Evolutionary conservation across 1,284 basidiomycete genomes (phyloP).

Genomic region (Cystobasidiaceae sp.): DNA sequence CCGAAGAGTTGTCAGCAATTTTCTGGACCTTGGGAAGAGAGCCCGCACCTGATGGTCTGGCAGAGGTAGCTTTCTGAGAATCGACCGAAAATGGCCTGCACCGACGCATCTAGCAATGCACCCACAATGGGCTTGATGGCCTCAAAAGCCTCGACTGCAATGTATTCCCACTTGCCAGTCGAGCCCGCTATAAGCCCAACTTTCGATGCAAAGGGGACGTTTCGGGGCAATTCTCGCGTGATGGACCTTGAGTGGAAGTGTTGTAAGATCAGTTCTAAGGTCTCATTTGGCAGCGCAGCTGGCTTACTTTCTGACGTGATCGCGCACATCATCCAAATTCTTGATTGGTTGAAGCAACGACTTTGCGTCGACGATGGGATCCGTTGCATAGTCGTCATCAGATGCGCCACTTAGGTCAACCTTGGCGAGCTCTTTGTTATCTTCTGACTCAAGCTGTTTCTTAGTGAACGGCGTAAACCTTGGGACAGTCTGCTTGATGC

Average conservation of each 20-base stretch:
- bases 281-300: slow-evolving; percentile 38
- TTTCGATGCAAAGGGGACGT: slow-evolving; percentile 61
- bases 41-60: no score
- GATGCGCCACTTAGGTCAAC: not conserved
- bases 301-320: slow-evolving; percentile 53
- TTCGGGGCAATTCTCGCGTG: slow-evolving; percentile 62
- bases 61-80: slow-evolving; percentile 5
- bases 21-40: not conserved
- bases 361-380: not conserved
- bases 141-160: slow-evolving; percentile 54
- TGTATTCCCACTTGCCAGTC: slow-evolving; percentile 53
- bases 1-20: not conserved
- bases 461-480: slow-evolving; percentile 24
- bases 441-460: not conserved
- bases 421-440: not conserved
- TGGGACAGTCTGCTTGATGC: slow-evolving; percentile 22
- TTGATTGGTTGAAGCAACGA: not conserved
- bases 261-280: slow-evolving; percentile 53
- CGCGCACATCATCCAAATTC: slow-evolving; percentile 49
- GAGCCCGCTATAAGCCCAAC: slow-evolving; percentile 52
- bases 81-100: slow-evolving; percentile 53
- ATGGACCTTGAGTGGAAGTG: slow-evolving; percentile 61
- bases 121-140: slow-evolving; percentile 46
- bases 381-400: not conserved
- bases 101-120: slow-evolving; percentile 49